phyloP scores from a whole-genome alignment of 768 basidiomycete genomes.

The Clavaria fumosa region DNA sequence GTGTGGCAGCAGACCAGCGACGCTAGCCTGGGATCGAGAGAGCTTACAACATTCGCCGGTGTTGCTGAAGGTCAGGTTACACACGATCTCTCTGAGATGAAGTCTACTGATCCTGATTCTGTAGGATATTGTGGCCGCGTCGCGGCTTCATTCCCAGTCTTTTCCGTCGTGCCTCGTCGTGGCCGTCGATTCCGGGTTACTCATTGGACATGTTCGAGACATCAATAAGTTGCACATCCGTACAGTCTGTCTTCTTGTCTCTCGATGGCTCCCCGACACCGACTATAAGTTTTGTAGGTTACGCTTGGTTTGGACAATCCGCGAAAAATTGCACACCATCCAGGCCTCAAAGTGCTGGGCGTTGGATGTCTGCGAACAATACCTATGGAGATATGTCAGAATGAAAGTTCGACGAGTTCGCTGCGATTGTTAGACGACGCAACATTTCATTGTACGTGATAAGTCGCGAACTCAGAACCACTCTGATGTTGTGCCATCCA shows the following conservation, averaged over 20 bases:
- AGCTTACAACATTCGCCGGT: constrained; percentile 54
- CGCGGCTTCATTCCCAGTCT: constrained; percentile 29
- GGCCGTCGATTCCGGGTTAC: constrained; percentile 34
- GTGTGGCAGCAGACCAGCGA: constrained; percentile 49
- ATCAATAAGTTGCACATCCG: constrained; percentile 72
- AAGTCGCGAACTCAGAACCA: constrained; percentile 2
- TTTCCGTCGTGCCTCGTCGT: constrained; percentile 45
- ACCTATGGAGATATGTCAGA: constrained; percentile 39
- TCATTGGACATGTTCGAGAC: constrained; percentile 51
- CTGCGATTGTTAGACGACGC: constrained; percentile 55
- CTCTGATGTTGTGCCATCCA: constrained; percentile 9
- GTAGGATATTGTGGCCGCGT: constrained; percentile 39
- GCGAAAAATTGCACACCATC: constrained; percentile 45
- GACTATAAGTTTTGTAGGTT: constrained; percentile 27
- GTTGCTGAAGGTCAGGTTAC: constrained; percentile 39
- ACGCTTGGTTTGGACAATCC: constrained; percentile 62
- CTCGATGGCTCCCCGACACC: not conserved
- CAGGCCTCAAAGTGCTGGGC: constrained; percentile 39
- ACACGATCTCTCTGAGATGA: not conserved
- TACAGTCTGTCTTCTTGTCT: constrained; percentile 31
- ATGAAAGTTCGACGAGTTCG: constrained; percentile 31
- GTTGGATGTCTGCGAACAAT: constrained; percentile 43
- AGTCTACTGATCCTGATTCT: not conserved
- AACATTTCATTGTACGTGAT: constrained; percentile 38
- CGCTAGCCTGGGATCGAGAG: constrained; percentile 54